Evolutionary conservation across 2,329 filamentous ascomycete genomes (phyloP).

Genomic region (Pseudopyrenochaeta lycopersici): DNA sequence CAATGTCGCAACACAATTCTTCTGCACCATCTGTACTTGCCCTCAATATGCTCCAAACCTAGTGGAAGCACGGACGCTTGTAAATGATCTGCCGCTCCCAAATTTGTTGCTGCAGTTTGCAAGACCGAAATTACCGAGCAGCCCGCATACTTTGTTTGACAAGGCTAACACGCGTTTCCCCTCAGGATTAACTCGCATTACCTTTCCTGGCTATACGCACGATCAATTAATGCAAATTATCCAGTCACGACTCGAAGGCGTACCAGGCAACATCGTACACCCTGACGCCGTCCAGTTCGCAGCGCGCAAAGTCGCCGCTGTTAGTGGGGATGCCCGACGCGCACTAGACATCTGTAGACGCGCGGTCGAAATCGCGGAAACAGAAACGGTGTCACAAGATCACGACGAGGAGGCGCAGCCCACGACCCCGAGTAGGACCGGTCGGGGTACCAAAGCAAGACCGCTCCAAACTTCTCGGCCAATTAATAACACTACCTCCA

Average conservation of each 20-base stretch:
- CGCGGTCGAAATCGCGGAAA: constrained; percentile 93
- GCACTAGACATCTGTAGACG: constrained; percentile 94
- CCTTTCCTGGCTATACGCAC: constrained; percentile 96
- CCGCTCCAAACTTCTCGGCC: constrained; percentile 22
- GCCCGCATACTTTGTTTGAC: constrained; percentile 30
- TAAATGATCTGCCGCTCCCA: constrained; percentile 18
- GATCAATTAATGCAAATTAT: constrained; percentile 98
- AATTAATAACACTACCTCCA: constrained; percentile 30
- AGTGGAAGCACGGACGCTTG: constrained; percentile 23
- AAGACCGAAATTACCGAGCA: constrained; percentile 21
- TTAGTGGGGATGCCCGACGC: constrained; percentile 90
- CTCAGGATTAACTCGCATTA: constrained; percentile 84
- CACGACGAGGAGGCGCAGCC: constrained; percentile 53
- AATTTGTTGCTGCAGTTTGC: constrained; percentile 27
- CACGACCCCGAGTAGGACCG: constrained; percentile 70
- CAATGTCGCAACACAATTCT: constrained; percentile 11
- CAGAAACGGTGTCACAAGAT: constrained; percentile 60
- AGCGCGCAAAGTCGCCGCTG: constrained; percentile 93
- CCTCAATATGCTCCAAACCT: constrained; percentile 25
- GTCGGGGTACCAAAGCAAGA: constrained; percentile 47
- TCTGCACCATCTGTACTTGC: constrained; percentile 4
- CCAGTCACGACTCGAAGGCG: constrained; percentile 87
- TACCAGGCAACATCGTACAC: constrained; percentile 89
- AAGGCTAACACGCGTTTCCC: constrained; percentile 40
- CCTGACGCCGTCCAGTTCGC: constrained; percentile 95